These are phyloP conservation scores for Diutina neorugosa DNA, from an alignment of 1,139 yeast species.

Conservation along the genomic window DNA sequence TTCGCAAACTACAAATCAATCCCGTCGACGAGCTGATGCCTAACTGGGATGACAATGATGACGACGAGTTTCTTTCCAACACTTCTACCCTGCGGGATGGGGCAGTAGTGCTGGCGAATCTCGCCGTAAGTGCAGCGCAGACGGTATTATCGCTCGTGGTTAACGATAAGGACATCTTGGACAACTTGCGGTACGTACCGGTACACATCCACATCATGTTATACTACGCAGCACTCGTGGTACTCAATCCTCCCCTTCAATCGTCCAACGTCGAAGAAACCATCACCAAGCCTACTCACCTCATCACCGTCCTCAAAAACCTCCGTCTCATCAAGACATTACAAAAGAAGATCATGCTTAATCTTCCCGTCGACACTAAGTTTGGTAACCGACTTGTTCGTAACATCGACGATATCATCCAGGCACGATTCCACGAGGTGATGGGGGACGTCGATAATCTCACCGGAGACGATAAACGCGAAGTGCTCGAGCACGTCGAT, in stretches of 20 bases:
- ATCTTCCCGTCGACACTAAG: constrained; percentile 40
- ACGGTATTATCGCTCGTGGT: constrained; percentile 49
- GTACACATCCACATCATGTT: constrained; percentile 63
- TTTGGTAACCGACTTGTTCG: constrained; percentile 39
- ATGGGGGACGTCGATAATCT: background rate
- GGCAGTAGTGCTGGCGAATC: constrained; percentile 24
- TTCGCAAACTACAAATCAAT: constrained; percentile 31
- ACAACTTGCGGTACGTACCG: constrained; percentile 52
- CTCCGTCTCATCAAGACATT: constrained; percentile 25
- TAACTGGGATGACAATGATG: constrained; percentile 13
- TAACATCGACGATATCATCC: constrained; percentile 32
- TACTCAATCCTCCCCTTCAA: constrained; percentile 34
- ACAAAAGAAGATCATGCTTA: constrained; percentile 28
- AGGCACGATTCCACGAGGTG: constrained; percentile 19
- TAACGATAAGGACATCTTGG: constrained; percentile 45
- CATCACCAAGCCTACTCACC: constrained; percentile 11
- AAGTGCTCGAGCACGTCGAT: background rate
- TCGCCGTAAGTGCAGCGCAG: constrained; percentile 53
- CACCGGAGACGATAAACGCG: background rate
- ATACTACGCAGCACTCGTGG: constrained; percentile 50
- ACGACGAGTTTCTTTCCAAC: constrained; percentile 24
- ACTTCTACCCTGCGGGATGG: constrained; percentile 26
- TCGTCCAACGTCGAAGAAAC: constrained; percentile 6
- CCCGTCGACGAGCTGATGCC: constrained; percentile 11
- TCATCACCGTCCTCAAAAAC: constrained; percentile 14